Evolutionary conservation across 116 monocot species (phyloP).

Genomic region (Cymodocea nodosa): DNA sequence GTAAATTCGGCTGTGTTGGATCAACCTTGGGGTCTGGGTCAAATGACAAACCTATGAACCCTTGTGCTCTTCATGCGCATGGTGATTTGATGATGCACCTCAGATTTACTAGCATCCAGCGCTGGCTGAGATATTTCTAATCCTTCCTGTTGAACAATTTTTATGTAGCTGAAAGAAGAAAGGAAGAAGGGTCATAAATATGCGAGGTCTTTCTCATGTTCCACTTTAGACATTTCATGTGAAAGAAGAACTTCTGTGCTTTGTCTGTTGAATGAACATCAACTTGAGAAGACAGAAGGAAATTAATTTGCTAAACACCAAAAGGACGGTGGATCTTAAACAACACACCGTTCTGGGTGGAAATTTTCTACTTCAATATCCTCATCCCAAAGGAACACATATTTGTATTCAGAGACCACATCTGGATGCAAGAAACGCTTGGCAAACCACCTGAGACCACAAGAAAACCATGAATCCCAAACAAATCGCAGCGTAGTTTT

Average conservation of each 20-base stretch:
- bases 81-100: conserved; percentile 66
- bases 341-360: conserved; percentile 51
- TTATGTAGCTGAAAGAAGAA: conserved; percentile 38
- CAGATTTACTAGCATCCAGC: conserved; percentile 39
- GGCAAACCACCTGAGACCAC: conserved; percentile 82
- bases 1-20: no score
- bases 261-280: neutral
- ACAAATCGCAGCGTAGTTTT: neutral
- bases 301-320: neutral
- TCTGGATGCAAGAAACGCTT: conserved; percentile 88
- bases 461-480: neutral
- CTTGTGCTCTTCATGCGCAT: conserved; percentile 28
- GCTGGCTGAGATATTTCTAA: conserved; percentile 86
- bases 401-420: conserved; percentile 67
- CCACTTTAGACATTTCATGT: neutral
- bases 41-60: conserved; percentile 40
- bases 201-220: no score
- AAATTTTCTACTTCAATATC: conserved; percentile 67
- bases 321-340: neutral
- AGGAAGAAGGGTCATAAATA: no score
- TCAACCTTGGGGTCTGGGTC: no score
- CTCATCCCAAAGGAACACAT: conserved; percentile 96
- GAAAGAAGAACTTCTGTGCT: no score
- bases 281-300: neutral
- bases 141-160: conserved; percentile 57